phyloP scores from a whole-genome alignment of 2,329 filamentous ascomycete genomes.

The Aspergillus latus region DNA sequence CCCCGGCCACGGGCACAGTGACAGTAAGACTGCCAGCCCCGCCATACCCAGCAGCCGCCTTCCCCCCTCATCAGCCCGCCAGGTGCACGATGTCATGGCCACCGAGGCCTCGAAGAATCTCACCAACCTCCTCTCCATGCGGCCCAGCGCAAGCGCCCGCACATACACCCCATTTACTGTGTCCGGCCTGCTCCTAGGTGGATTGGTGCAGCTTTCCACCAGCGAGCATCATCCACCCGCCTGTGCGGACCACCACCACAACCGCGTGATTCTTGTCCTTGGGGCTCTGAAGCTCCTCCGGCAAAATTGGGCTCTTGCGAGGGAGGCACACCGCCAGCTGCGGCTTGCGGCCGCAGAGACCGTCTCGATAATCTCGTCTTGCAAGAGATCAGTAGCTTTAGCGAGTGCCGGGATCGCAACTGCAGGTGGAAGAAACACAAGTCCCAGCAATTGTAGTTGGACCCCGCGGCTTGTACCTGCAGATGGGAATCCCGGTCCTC shows the following conservation, averaged over 20 bases:
- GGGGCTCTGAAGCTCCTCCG: slow-evolving; percentile 35
- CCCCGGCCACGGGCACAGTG: not conserved
- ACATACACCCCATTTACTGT: slow-evolving; percentile 34
- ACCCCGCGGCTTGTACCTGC: too few species aligned
- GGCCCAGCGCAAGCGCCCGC: slow-evolving; percentile 30
- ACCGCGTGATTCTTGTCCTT: slow-evolving; percentile 37
- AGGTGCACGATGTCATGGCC: slow-evolving; percentile 37
- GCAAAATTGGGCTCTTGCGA: slow-evolving; percentile 32
- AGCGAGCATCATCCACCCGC: slow-evolving; percentile 34
- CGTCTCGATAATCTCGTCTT: not conserved
- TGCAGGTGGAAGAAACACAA: too few species aligned
- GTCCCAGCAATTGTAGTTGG: too few species aligned
- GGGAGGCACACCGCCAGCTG: slow-evolving; percentile 29
- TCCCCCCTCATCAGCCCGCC: not conserved
- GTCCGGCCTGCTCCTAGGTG: slow-evolving; percentile 30
- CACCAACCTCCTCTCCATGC: slow-evolving; percentile 34
- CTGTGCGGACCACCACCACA: slow-evolving; percentile 41
- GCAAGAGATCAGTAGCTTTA: too few species aligned
- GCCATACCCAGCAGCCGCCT: slow-evolving; percentile 20
- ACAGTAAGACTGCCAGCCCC: not conserved
- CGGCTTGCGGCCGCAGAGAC: slow-evolving; percentile 26
- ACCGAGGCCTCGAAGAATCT: slow-evolving; percentile 36
- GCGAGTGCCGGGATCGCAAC: too few species aligned
- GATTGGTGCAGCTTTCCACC: slow-evolving; percentile 38
- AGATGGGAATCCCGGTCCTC: too few species aligned